Conservation (phyloP, 169 alveolate genomes). For the Eimeria necatrix region DNA sequence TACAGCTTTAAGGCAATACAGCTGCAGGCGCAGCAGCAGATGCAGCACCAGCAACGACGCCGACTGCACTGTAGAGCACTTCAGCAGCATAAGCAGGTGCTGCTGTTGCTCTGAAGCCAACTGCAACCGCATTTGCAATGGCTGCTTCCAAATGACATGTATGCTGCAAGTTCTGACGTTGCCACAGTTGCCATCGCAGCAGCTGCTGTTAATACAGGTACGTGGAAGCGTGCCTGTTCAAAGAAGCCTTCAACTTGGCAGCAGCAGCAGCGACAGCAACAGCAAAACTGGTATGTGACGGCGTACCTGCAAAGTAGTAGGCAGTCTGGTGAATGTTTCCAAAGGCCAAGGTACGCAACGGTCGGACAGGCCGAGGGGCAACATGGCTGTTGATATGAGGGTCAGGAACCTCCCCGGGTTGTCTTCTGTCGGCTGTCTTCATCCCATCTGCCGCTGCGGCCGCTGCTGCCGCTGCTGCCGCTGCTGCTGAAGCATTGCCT, state of each 20-base stretch:
- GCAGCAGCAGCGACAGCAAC: background rate
- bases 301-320: slow-evolving; percentile 69
- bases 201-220: background rate
- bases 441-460: background rate
- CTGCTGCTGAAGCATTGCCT: background rate
- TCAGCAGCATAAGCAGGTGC: no score
- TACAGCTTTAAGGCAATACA: no score
- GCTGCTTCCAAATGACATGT: no score
- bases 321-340: slow-evolving; percentile 76
- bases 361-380: background rate
- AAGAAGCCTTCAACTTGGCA: no score
- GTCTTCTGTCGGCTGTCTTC: slow-evolving; percentile 1
- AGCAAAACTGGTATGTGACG: background rate
- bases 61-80: no score
- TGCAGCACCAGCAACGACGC: background rate
- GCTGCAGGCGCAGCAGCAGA: background rate
- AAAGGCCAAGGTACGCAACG: slow-evolving; percentile 34
- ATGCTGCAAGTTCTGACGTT: background rate
- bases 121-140: no score
- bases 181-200: background rate
- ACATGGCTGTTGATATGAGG: background rate
- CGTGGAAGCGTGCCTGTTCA: background rate
- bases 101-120: no score
- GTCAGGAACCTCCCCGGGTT: background rate
- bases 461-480: background rate